Base-by-base conservation (phyloP, 2,329 filamentous ascomycete species). In the Fusarium haematococcum region DNA sequence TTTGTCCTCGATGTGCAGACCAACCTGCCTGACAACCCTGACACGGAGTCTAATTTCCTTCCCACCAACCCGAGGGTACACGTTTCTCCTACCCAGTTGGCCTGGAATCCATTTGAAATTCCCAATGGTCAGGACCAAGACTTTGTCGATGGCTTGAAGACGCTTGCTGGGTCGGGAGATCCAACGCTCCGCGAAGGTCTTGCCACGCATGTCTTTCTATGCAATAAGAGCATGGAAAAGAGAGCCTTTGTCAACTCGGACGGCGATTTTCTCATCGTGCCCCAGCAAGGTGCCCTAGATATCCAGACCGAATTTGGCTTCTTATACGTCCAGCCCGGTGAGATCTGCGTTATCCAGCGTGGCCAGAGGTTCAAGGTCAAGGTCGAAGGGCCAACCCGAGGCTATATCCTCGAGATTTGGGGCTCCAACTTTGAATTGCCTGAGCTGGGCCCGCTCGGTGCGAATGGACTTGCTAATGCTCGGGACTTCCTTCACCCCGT, bases 221-320 rank as follows among this genome's bases (percentile, higher is more conserved):
- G 83, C 71, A 87, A 86, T 70, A 79, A 80, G 8, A 82, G 77
- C 73, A 88, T 89, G 87, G 78, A 79, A 9, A 82, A 83, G 5
- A 79, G 82, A 20, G 86, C 87, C 0, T 88, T 87, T 71, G 85
- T 83, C 73, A 88, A 88, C 75, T 88, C 89, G 2, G 91, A 93
- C 73, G 91, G 91, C 30, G 91, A 93, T 78, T 88, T 91, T 71
- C 83, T 93, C 61, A 90, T 93, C 59, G 86, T 93, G 10, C 90
- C 88, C 0, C 91, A 93, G 74, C 87, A 91, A 72, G 91, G 91
- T n/a, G 84, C 87, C 0, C 83, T 93, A 16, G 89, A 93, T 76
- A 91, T 93, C 56, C 91, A 92, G 80, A 93, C 91, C 10, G 91
- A 93, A 78, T 86, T 93, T 23, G 91, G 91, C 14, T 87, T 86